Percentiles rank a stretch among this genome's conserved stretches.
Conservation (phyloP, 768 basidiomycete genomes). For the Agaricus blazei region DNA sequence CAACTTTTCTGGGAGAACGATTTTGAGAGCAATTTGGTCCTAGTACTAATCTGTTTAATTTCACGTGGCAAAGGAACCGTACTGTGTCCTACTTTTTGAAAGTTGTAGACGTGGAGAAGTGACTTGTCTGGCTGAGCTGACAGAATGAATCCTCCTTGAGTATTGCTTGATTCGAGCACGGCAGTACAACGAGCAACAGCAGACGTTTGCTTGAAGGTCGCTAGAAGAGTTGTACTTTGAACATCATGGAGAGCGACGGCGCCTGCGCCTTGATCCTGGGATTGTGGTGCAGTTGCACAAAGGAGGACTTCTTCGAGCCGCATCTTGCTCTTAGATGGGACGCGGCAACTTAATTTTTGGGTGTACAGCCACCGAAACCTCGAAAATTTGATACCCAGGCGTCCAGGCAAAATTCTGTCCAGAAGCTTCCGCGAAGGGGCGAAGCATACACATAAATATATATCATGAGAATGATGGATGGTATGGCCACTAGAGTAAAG, state of each 20-base stretch:
- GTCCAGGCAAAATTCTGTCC: no score
- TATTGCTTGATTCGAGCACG: conserved; percentile 59
- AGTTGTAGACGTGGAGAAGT: conserved; percentile 84
- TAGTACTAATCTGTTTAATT: conserved; percentile 25
- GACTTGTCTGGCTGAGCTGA: conserved; percentile 87
- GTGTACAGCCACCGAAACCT: not conserved
- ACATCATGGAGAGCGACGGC: conserved; percentile 77
- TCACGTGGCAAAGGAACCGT: not conserved
- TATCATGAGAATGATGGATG: conserved; percentile 19
- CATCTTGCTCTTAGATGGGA: conserved; percentile 29
- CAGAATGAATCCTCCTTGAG: conserved; percentile 79
- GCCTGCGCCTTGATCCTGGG: conserved; percentile 47
- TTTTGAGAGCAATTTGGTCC: conserved; percentile 87
- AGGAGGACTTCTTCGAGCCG: conserved; percentile 65
- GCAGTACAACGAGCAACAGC: conserved; percentile 62
- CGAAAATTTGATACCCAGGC: not conserved
- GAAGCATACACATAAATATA: conserved; percentile 6
- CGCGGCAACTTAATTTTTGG: no score
- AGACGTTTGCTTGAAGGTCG: conserved; percentile 87
- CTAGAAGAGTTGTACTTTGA: conserved; percentile 64
- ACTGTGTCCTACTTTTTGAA: conserved; percentile 69
- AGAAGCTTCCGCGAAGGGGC: no score
- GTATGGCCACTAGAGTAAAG: not conserved
- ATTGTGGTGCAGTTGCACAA: conserved; percentile 52
- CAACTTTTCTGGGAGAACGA: conserved; percentile 88